Conservation (phyloP, 768 basidiomycete genomes). For the Arthromyces matolae region DNA sequence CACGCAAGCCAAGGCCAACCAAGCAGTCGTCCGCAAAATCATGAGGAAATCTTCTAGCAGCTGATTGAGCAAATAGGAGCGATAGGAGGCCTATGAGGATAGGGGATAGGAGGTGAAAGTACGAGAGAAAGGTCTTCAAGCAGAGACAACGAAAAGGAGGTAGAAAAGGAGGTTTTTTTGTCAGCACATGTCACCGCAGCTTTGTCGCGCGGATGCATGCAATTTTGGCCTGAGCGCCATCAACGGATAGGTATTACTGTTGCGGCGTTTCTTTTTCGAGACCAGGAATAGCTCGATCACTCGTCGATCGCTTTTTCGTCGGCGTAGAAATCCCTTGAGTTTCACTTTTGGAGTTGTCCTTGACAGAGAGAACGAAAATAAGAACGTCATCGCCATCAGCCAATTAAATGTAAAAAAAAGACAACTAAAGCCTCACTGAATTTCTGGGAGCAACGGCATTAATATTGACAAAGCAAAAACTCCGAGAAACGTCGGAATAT, state of each 20-base stretch:
- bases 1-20: conserved; percentile 32
- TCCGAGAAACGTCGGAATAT: no score
- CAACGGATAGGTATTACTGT: background rate
- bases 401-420: no score
- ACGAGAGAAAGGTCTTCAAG: background rate
- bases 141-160: conserved; percentile 5
- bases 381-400: no score
- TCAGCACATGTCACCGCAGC: background rate
- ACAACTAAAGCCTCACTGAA: no score
- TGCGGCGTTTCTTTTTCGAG: background rate
- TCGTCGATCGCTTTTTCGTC: background rate
- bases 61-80: background rate
- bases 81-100: no score
- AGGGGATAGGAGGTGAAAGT: conserved; percentile 5
- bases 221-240: no score
- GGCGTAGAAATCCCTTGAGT: background rate
- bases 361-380: no score
- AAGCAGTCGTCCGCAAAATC: conserved; percentile 22
- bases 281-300: conserved; percentile 2
- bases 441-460: no score
- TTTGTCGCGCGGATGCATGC: background rate
- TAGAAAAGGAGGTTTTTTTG: no score
- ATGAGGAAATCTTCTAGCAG: background rate
- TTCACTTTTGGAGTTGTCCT: no score
- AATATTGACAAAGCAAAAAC: no score